Evolutionary conservation across 2,329 filamentous ascomycete species (phyloP), one percentile per base, ranked within the genome.

Genomic region (Tolypocladium guangdongense): DNA sequence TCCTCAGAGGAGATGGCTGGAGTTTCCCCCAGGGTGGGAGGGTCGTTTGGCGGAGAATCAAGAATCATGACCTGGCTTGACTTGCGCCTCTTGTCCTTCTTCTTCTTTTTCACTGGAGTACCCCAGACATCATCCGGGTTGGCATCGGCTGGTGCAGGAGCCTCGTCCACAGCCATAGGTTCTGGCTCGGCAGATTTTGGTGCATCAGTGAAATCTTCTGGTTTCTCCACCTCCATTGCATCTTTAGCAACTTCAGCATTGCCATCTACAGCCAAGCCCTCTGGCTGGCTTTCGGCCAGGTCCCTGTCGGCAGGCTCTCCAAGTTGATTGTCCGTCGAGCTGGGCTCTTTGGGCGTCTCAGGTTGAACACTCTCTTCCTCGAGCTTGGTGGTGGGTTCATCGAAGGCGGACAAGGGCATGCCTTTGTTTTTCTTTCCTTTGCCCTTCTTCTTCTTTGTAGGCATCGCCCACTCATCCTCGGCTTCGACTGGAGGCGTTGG

Each of bases 11-110:
- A 10, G 27, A 20, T 32, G 27, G 18, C 43, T 33, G 43, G 11
- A 27, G 43, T 33, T 30, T 38, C 49, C 22, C 35, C 38, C 7
- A 45, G 37, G 16, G 22, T 47, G 22, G 32, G 18, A 27, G 35
- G 20, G 24, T 51, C 51, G 24, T 36, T 20, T 16, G 7, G 35
- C 18, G 37, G 48, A 14, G 51, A 36, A 24, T 59, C 55, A 14
- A 52, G 35, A n/a, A 52, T 37, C n/a, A 41, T 41, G 20, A 50
- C 32, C 41, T 56, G 56, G 20, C 49, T 58, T 59, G 61, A 61
- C 59, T 61, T 55, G 49, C 52, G 51, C 51, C 69, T 74, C 64
- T 70, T 74, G 46, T 65, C 69, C 51, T 69, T 69, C 58, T 71
- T 69, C 49, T 68, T 71, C 55, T 65, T 52, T 32, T n/a, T 52